Evolutionary conservation across 495 filamentous ascomycete species (phyloP).

Genomic region (Neurospora discreta): DNA sequence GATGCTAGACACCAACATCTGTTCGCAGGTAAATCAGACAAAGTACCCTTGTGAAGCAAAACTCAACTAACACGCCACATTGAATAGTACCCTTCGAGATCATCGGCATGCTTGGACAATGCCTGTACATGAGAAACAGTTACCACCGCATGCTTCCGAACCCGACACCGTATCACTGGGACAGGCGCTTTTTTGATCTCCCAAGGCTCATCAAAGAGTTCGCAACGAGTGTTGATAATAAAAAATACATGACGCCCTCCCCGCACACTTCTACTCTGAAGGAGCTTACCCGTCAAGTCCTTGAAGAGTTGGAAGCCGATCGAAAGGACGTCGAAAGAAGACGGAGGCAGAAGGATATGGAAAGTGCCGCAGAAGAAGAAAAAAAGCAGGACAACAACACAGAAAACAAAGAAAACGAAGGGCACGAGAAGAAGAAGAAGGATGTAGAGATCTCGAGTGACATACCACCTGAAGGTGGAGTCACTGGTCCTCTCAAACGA

Average conservation of each 20-base stretch:
- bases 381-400: background rate
- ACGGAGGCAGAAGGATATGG: no score
- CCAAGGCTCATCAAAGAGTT: conserved; percentile 14
- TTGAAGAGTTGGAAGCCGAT: no score
- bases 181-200: conserved; percentile 30
- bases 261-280: no score
- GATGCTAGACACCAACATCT: conserved; percentile 29
- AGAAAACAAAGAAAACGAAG: background rate
- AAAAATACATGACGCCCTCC: no score
- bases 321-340: no score
- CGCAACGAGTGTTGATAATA: no score
- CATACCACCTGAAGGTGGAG: no score
- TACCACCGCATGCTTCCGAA: conserved; percentile 39
- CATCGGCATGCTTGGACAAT: conserved; percentile 40
- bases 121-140: conserved; percentile 28
- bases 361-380: no score
- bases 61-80: no score
- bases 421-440: background rate
- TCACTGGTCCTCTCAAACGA: no score
- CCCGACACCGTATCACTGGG: conserved; percentile 35
- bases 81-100: conserved; percentile 32
- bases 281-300: no score
- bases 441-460: no score
- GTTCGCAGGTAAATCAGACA: conserved; percentile 31
- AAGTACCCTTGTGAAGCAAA: background rate